Evolutionary conservation across 73 alveolate genomes (phyloP).

Genomic region (Tetrahymena malaccensis): DNA sequence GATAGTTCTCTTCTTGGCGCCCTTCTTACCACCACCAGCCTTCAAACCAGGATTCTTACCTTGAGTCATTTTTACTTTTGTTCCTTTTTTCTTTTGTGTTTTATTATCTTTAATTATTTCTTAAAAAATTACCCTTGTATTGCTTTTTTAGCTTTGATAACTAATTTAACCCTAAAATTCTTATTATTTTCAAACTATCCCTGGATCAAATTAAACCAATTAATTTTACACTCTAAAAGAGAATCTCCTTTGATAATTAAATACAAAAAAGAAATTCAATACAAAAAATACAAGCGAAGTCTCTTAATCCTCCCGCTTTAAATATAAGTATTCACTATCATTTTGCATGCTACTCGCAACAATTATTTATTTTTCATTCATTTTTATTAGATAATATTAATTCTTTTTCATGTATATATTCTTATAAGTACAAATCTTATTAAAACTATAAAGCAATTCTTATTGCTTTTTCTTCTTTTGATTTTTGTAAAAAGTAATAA

Average conservation of each 20-base stretch:
- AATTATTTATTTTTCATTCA: neutral
- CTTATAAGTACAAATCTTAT: neutral
- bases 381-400: neutral
- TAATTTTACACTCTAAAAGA: neutral
- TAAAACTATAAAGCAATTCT: neutral
- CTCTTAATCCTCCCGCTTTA: neutral
- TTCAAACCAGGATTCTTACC: constrained; percentile 38
- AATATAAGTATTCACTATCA: neutral
- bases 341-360: neutral
- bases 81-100: neutral
- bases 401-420: neutral
- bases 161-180: neutral
- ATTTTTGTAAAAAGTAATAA: neutral
- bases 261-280: neutral
- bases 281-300: neutral
- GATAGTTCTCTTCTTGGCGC: constrained; percentile 31
- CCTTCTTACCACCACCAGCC: constrained; percentile 38
- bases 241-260: neutral
- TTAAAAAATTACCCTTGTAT: neutral
- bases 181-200: neutral
- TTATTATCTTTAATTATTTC: neutral
- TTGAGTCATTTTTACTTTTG: constrained; percentile 25
- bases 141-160: neutral
- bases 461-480: neutral
- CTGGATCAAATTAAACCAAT: neutral